These are phyloP conservation scores for Albugo candida DNA, from an alignment of 352 stramenopile species.

Conservation along the genomic window DNA sequence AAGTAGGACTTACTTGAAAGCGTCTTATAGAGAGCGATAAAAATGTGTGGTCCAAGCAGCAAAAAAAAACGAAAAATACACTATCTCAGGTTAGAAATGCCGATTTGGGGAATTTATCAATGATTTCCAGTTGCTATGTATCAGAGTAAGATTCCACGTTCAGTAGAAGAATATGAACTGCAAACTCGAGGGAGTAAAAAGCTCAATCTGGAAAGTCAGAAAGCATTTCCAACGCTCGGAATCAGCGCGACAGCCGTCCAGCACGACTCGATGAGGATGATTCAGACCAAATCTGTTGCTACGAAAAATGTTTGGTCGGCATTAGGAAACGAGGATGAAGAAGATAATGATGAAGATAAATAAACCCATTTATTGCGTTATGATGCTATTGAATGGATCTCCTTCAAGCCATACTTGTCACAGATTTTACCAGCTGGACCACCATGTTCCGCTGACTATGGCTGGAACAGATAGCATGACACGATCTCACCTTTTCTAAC, in stretches of 20 bases:
- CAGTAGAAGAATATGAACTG: constrained; percentile 53
- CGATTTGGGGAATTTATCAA: no score
- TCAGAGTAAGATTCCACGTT: constrained; percentile 32
- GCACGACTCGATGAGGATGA: constrained; percentile 46
- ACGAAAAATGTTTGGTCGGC: constrained; percentile 59
- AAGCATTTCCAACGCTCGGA: constrained; percentile 55
- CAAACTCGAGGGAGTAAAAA: constrained; percentile 32
- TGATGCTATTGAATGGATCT: not conserved
- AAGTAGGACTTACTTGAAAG: not conserved
- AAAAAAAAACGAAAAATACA: constrained; percentile 66
- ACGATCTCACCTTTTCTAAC: no score
- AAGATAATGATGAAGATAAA: constrained; percentile 14
- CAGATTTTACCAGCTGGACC: no score
- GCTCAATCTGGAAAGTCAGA: constrained; percentile 55
- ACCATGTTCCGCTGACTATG: no score
- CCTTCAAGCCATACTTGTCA: no score
- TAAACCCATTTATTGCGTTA: not conserved
- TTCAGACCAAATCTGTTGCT: constrained; percentile 27
- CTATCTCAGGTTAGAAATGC: constrained; percentile 14
- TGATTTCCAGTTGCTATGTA: no score
- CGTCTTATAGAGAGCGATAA: constrained; percentile 11
- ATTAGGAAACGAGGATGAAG: constrained; percentile 38
- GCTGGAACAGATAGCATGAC: no score
- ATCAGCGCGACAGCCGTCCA: constrained; percentile 12
- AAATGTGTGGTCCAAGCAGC: constrained; percentile 66